phyloP scores from a whole-genome alignment of 2,329 filamentous ascomycete species.

The Pseudogymnoascus sp. region DNA sequence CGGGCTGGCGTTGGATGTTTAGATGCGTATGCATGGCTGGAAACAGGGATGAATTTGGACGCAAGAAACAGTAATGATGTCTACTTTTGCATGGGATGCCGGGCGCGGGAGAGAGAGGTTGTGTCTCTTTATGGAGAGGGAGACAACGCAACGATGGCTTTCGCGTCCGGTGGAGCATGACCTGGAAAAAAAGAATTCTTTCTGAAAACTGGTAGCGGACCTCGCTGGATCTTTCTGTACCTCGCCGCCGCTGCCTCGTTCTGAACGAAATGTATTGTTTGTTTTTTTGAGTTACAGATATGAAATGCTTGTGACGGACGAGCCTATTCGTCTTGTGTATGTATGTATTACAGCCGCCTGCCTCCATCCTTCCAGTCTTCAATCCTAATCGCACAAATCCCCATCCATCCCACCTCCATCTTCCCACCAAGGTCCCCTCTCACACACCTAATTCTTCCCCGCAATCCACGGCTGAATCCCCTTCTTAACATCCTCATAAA shows the following conservation, averaged over 20 bases:
- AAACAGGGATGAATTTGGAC: background rate
- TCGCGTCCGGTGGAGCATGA: background rate
- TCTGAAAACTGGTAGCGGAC: background rate
- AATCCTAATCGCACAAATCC: background rate
- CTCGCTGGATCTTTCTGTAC: background rate
- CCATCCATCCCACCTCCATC: background rate
- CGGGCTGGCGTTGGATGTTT: background rate
- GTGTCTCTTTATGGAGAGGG: background rate
- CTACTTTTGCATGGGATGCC: background rate
- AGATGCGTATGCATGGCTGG: background rate
- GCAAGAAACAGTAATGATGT: background rate
- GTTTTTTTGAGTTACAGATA: background rate
- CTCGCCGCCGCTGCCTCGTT: background rate
- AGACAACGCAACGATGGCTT: background rate
- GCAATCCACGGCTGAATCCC: slow-evolving; percentile 40
- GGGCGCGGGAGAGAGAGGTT: background rate
- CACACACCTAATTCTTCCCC: slow-evolving; percentile 29
- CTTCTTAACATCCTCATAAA: slow-evolving; percentile 46
- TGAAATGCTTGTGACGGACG: background rate
- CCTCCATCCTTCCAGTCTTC: slow-evolving; percentile 4
- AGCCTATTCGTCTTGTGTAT: background rate
- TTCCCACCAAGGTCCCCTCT: background rate
- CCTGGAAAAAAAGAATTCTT: background rate
- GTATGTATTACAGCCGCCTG: background rate
- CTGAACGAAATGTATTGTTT: background rate